phyloP scores from a whole-genome alignment of 2,329 filamentous ascomycete genomes.

The Atkinsonella texensis region DNA sequence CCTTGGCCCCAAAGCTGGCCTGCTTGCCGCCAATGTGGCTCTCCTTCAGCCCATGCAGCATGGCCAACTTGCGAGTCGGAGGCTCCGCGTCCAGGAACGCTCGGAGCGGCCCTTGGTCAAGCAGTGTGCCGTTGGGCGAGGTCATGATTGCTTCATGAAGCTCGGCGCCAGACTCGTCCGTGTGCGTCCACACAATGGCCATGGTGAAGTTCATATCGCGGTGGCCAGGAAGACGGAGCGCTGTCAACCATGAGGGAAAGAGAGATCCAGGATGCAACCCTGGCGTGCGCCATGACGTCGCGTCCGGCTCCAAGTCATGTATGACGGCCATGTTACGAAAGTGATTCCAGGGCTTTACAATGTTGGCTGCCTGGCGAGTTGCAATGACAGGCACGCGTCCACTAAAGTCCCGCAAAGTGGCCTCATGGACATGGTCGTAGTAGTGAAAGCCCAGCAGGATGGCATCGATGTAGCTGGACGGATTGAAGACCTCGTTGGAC shows the following conservation, averaged over 20 bases:
- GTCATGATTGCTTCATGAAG: slow-evolving; percentile 6
- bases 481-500: slow-evolving; percentile 9
- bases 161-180: neutral
- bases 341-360: slow-evolving; percentile 8
- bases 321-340: slow-evolving; percentile 6
- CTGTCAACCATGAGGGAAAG: slow-evolving; percentile 6
- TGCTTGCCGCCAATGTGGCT: slow-evolving; percentile 8
- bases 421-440: slow-evolving; percentile 7
- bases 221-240: slow-evolving; percentile 7
- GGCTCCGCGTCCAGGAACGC: slow-evolving; percentile 6
- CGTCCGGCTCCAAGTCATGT: neutral
- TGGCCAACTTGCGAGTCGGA: slow-evolving; percentile 6
- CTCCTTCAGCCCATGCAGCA: slow-evolving; percentile 8
- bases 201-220: slow-evolving; percentile 8
- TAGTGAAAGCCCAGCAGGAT: slow-evolving; percentile 7
- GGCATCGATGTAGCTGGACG: slow-evolving; percentile 7
- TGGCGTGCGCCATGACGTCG: slow-evolving; percentile 2
- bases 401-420: slow-evolving; percentile 6
- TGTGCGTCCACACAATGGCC: slow-evolving; percentile 8
- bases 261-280: slow-evolving; percentile 3
- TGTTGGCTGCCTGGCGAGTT: slow-evolving; percentile 6
- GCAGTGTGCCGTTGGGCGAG: slow-evolving; percentile 6
- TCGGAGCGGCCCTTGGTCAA: slow-evolving; percentile 3
- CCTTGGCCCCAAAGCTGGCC: slow-evolving; percentile 5
- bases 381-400: slow-evolving; percentile 7